These are phyloP conservation scores for Fusarium hostae DNA, from an alignment of 2,329 filamentous ascomycete species.

Conservation along the genomic window DNA sequence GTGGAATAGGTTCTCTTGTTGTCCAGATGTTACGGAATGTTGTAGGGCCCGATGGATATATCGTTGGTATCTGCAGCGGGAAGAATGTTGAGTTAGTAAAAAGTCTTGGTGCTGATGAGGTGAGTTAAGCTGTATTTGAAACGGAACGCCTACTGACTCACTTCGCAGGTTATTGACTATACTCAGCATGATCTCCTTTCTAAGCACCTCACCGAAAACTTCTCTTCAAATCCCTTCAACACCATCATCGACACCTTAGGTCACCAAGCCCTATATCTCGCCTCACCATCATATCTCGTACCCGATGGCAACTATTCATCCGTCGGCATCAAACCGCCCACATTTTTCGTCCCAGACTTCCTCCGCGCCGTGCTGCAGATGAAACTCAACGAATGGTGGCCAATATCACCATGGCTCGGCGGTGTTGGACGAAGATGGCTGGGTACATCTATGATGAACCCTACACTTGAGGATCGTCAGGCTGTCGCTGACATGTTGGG, in stretches of 20 bases:
- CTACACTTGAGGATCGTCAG: conserved; percentile 48
- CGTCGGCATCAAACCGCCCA: conserved; percentile 41
- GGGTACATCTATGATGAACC: conserved; percentile 50
- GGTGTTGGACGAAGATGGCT: conserved; percentile 52
- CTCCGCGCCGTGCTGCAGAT: conserved; percentile 48
- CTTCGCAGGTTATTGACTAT: not conserved
- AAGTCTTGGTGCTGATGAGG: not conserved
- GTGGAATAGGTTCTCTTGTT: conserved; percentile 1
- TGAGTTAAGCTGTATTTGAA: not conserved
- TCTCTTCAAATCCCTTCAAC: not conserved
- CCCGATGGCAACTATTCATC: conserved; percentile 1
- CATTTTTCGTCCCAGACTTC: conserved; percentile 46
- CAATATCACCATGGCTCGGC: conserved; percentile 49
- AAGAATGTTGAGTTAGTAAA: not conserved
- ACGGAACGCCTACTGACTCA: not conserved
- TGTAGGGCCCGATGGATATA: not conserved
- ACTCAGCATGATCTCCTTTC: not conserved
- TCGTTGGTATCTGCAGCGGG: not conserved
- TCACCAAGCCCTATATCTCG: conserved; percentile 1
- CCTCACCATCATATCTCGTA: not conserved
- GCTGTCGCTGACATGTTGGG: conserved; percentile 45
- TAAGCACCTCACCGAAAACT: not conserved
- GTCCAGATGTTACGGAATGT: not conserved
- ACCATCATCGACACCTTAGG: conserved; percentile 3
- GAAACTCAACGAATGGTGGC: conserved; percentile 54